Conservation (phyloP, 2,329 filamentous ascomycete genomes). For the Ophiostoma quercus region DNA sequence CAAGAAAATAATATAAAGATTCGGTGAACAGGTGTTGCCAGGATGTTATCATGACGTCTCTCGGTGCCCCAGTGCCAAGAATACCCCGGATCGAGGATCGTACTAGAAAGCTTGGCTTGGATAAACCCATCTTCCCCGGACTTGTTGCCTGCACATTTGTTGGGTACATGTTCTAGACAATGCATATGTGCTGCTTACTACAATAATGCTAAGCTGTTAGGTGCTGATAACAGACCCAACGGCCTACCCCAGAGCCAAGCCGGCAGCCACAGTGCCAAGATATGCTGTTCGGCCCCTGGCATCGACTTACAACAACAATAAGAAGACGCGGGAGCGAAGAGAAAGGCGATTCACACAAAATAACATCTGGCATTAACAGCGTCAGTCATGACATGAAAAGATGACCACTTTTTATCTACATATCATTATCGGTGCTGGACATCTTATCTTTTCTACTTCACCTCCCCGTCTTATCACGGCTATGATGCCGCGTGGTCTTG, state of each 20-base stretch:
- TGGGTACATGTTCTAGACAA: neutral
- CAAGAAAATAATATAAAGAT: no score
- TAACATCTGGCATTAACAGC: no score
- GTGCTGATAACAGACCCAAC: neutral
- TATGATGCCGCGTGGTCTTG: no score
- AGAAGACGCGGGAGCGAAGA: neutral
- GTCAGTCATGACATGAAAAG: neutral
- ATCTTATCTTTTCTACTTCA: no score
- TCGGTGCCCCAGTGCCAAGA: neutral
- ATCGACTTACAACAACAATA: neutral
- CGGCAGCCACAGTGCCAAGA: neutral
- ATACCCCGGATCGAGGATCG: neutral
- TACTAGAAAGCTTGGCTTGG: neutral
- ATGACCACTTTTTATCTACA: neutral
- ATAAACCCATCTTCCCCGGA: neutral
- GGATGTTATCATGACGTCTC: neutral
- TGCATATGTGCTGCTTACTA: neutral
- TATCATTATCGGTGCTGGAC: neutral
- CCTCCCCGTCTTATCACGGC: no score
- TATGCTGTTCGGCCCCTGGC: neutral
- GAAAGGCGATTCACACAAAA: no score
- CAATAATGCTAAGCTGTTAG: neutral
- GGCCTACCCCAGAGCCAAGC: neutral
- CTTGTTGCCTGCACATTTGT: neutral
- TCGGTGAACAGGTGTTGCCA: neutral